Percentiles rank a stretch among this genome's conserved stretches.
Evolutionary conservation across 352 stramenopile genomes (phyloP).

Genomic region (Phytophthora meadii): DNA sequence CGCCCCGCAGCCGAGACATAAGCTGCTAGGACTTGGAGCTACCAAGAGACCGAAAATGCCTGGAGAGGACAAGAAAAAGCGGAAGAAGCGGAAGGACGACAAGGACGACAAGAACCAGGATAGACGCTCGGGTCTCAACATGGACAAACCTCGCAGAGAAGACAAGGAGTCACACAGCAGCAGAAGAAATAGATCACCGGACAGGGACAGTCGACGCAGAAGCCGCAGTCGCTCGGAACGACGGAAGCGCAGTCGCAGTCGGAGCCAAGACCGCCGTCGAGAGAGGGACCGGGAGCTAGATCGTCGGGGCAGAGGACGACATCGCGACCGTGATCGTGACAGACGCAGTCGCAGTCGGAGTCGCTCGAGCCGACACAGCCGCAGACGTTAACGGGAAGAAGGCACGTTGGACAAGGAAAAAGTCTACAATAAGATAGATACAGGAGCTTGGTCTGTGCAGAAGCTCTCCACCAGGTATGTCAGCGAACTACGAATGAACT

Average conservation of each 20-base stretch:
- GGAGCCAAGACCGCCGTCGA: constrained; percentile 20
- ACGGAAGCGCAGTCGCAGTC: constrained; percentile 19
- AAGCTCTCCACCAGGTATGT: constrained; percentile 13
- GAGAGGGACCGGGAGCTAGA: constrained; percentile 18
- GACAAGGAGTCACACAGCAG: constrained; percentile 22
- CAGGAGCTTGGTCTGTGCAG: constrained; percentile 6
- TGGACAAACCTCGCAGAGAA: constrained; percentile 12
- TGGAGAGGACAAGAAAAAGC: constrained; percentile 54
- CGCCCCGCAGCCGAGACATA: constrained; percentile 83
- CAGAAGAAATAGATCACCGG: constrained; percentile 7
- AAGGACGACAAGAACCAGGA: constrained; percentile 9
- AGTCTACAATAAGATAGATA: constrained; percentile 25
- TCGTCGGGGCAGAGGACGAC: constrained; percentile 15
- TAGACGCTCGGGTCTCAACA: constrained; percentile 21
- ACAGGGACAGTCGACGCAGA: constrained; percentile 13
- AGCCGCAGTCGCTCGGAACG: constrained; percentile 19
- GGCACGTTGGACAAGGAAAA: not conserved
- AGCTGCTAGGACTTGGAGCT: constrained; percentile 93
- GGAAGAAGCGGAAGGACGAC: constrained; percentile 29
- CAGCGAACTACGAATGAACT: constrained; percentile 19
- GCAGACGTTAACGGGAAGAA: constrained; percentile 32
- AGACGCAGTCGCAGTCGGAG: constrained; percentile 20
- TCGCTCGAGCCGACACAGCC: constrained; percentile 35
- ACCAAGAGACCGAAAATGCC: constrained; percentile 71
- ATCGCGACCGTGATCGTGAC: constrained; percentile 24